Conservation (phyloP, 352 stramenopile species). For the Phytophthora ohioensis region DNA sequence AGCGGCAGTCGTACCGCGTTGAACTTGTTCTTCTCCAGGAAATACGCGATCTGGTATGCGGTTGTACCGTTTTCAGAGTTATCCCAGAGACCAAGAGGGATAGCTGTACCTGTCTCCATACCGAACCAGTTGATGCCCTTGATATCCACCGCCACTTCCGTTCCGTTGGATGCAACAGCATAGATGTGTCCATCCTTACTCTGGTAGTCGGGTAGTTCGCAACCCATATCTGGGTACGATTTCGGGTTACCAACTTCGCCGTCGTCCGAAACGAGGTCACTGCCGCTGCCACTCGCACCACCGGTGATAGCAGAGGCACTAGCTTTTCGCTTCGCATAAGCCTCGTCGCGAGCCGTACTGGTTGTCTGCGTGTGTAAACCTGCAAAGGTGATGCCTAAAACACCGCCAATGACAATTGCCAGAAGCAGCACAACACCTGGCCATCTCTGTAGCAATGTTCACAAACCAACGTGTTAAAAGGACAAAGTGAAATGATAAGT, state of each 20-base stretch:
- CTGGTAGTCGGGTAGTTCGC: conserved; percentile 65
- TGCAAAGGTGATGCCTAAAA: conserved; percentile 39
- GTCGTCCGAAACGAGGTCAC: conserved; percentile 44
- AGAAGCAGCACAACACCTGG: conserved; percentile 52
- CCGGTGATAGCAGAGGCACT: conserved; percentile 23
- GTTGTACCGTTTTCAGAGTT: conserved; percentile 69
- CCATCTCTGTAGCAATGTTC: conserved; percentile 41
- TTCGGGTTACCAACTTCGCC: conserved; percentile 70
- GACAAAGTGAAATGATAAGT: background rate
- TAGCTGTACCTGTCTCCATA: conserved; percentile 62
- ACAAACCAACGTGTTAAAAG: background rate
- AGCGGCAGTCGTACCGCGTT: conserved; percentile 53
- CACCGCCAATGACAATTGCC: conserved; percentile 38
- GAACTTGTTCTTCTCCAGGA: conserved; percentile 56
- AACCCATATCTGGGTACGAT: conserved; percentile 63
- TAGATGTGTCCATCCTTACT: conserved; percentile 70
- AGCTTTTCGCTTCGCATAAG: conserved; percentile 36
- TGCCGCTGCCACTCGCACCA: conserved; percentile 30
- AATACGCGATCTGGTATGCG: conserved; percentile 51
- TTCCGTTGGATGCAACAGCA: conserved; percentile 55
- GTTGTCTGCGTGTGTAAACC: conserved; percentile 31
- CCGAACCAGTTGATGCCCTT: conserved; percentile 81
- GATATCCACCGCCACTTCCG: conserved; percentile 56
- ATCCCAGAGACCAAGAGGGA: conserved; percentile 71
- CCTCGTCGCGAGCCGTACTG: conserved; percentile 29